Conservation (phyloP, 2,329 filamentous ascomycete genomes). For the Rhexocercosporidium sp. region DNA sequence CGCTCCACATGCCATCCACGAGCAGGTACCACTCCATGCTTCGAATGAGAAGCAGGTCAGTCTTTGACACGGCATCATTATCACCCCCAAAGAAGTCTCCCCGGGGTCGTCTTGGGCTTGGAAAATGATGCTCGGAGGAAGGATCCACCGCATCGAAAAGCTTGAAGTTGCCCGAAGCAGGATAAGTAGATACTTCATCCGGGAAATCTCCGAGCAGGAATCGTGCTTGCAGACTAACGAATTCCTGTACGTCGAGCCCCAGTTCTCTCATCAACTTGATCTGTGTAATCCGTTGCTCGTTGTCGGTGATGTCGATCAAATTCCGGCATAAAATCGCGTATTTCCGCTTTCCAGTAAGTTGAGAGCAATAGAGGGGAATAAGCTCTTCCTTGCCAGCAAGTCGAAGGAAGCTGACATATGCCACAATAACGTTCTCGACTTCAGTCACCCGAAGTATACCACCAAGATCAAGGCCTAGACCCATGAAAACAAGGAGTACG, state of each 20-base stretch:
- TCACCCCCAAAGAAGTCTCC: constrained; percentile 73
- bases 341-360: constrained; percentile 67
- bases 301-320: constrained; percentile 73
- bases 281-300: constrained; percentile 67
- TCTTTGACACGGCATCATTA: constrained; percentile 62
- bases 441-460: constrained; percentile 45
- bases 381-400: constrained; percentile 75
- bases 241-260: constrained; percentile 72
- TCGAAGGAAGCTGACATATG: constrained; percentile 81
- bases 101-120: constrained; percentile 66
- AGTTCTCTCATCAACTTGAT: constrained; percentile 78
- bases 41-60: constrained; percentile 75
- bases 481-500: constrained; percentile 70
- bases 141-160: constrained; percentile 47
- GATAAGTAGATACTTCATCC: constrained; percentile 40
- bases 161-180: constrained; percentile 53
- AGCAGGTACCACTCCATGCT: constrained; percentile 85
- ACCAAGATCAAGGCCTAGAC: constrained; percentile 56
- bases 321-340: constrained; percentile 78
- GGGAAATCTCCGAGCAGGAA: constrained; percentile 56
- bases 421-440: constrained; percentile 75
- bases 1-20: constrained; percentile 72
- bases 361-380: constrained; percentile 87
- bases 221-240: constrained; percentile 72
- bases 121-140: constrained; percentile 41